Conservation (phyloP, 441 rosid genomes). For the Gossypium trilobum region DNA sequence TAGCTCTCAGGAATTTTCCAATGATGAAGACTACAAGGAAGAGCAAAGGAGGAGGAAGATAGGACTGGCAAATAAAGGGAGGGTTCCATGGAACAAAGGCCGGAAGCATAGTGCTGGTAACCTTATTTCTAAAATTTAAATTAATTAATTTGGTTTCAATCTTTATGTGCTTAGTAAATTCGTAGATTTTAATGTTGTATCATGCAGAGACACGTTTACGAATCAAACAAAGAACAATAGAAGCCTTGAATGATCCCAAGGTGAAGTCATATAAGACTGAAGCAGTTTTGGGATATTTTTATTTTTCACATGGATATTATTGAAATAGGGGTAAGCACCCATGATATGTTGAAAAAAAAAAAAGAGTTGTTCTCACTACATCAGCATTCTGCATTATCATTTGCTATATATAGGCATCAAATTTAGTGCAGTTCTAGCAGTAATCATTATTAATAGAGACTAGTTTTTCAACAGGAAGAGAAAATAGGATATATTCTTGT, state of each 20-base stretch:
- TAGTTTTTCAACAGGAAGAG: neutral
- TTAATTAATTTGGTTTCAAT: neutral
- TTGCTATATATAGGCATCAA: neutral
- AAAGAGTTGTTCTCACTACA: neutral
- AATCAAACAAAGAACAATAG: slow-evolving; percentile 69
- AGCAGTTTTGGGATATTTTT: slow-evolving; percentile 21
- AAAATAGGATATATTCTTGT: neutral
- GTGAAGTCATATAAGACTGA: slow-evolving; percentile 80
- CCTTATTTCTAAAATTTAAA: neutral
- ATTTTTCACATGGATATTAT: slow-evolving; percentile 13
- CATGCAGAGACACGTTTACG: slow-evolving; percentile 54
- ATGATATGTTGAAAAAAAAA: neutral
- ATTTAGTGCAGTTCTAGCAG: neutral
- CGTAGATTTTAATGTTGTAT: slow-evolving; percentile 2
- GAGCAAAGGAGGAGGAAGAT: slow-evolving; percentile 47
- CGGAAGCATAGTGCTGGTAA: slow-evolving; percentile 61
- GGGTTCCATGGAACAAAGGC: slow-evolving; percentile 82
- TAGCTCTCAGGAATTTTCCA: slow-evolving; percentile 9
- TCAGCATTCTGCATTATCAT: neutral
- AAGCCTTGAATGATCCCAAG: slow-evolving; percentile 81
- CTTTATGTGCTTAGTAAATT: slow-evolving; percentile 12
- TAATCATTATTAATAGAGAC: neutral
- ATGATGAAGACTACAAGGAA: slow-evolving; percentile 24
- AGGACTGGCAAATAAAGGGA: slow-evolving; percentile 71
- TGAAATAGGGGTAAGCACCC: slow-evolving; percentile 3